These are phyloP conservation scores for Papiliotrema flavescens DNA, from an alignment of 1,284 basidiomycete genomes.

Conservation along the genomic window DNA sequence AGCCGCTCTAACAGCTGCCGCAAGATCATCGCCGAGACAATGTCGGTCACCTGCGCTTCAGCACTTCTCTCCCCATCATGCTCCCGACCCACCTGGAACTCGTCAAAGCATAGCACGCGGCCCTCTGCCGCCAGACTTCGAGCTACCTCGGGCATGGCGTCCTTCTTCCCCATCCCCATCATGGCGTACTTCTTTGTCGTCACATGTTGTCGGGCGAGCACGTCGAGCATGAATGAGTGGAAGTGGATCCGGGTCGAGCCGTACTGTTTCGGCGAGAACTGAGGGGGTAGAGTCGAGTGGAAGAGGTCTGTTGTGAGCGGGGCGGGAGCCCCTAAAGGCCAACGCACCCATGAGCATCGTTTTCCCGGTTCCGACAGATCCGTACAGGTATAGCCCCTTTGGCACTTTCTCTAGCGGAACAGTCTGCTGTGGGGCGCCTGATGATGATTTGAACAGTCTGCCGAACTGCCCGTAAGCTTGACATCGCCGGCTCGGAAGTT, in stretches of 20 bases:
- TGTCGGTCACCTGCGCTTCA: conserved; percentile 79
- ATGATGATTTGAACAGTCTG: conserved; percentile 58
- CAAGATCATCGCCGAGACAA: conserved; percentile 98
- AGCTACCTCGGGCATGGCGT: conserved; percentile 80
- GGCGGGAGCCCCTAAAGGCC: too few species aligned
- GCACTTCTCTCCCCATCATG: conserved; percentile 9
- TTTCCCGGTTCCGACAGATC: conserved; percentile 90
- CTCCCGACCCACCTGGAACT: conserved; percentile 74
- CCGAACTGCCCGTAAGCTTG: conserved; percentile 52
- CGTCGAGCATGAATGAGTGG: conserved; percentile 98
- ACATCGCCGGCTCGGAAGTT: not conserved
- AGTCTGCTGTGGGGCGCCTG: conserved; percentile 43
- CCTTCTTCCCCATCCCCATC: conserved; percentile 60
- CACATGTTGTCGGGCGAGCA: conserved; percentile 69
- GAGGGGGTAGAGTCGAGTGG: conserved; percentile 78
- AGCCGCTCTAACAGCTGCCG: conserved; percentile 81
- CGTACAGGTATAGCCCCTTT: conserved; percentile 92
- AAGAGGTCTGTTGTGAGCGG: conserved; percentile 64
- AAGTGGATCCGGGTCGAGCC: conserved; percentile 87
- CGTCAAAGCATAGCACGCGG: conserved; percentile 90
- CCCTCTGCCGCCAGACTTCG: conserved; percentile 82
- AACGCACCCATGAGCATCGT: conserved; percentile 87
- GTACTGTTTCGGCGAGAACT: conserved; percentile 54
- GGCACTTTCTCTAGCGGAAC: conserved; percentile 57
- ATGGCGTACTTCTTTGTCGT: conserved; percentile 60